Base-by-base conservation (phyloP, 805 yeast species). In the Ogataea ganodermae region DNA sequence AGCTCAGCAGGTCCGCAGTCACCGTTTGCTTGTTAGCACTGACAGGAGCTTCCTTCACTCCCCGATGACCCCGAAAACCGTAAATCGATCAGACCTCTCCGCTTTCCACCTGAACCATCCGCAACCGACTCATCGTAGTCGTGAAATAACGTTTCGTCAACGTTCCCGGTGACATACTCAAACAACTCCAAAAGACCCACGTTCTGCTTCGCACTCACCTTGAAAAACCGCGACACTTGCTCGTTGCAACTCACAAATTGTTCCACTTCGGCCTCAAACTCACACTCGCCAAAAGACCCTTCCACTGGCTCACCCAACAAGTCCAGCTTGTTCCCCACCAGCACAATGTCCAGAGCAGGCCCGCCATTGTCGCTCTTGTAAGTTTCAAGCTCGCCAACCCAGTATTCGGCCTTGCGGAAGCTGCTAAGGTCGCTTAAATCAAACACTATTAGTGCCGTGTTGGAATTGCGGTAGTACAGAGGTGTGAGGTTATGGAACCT, bases 311-410 rank as follows among this genome's bases (percentile, higher is more conserved):
- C 51, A 22, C 63, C 60, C 28, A 74, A 63, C 39, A 90, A 65
- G 66, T 94, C 99, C 3, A 69, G 57, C 67, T 94, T 94, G 66
- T 89, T 94, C 0, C 98, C 99, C 3, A 92, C 86, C 8, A 94
- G 66, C 8, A 66, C 51, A 3, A 78, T 68, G 32, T 56, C 53
- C 40, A 78, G 62, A 2, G 35, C 20, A 18, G 23, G 17, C 6
- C 46, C 42, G 7, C 44, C 45, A 35, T 51, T 51, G 28, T 65
- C 70, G n/a, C 44, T 51, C 20, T 54, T 61, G 48, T 62, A 66
- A 22, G 50, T 51, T 16, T 61, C 58, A 31, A 92, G 74, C 69
- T 94, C 97, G 46, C 84, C 83, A n/a, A 89, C 81, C 99, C 99
- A 94, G 48, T 80, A 81, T 59, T 85, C 81, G 0, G 97, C 97